Evolutionary conservation across 208 protist genomes (phyloP), one percentile per base, ranked within the genome.

Genomic region (Kentomonas sorsogonicus): DNA sequence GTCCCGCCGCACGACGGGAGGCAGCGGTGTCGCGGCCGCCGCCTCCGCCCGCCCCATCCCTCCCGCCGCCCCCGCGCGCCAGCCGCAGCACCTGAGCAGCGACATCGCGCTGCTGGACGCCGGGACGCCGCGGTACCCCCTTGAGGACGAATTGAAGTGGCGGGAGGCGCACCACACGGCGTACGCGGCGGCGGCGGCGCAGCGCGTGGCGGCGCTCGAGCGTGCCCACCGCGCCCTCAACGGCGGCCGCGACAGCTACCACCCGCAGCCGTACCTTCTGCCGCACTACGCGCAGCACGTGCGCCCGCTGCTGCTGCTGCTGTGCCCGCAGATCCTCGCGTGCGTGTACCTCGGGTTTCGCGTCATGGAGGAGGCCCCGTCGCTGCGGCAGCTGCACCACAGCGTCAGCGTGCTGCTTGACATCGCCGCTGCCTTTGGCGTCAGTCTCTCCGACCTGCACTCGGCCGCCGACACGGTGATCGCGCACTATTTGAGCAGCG

Each of bases 271-370:
- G 7, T 94, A 94, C 64, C 52, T 78, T 31, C 57, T 83, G 58
- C 83, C 87, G 27, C 74, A 86, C 69, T 91, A 94, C 65, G 87
- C 87, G 0, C 75, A 91, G 53, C 87, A 94, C 44, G 77, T 89
- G 34, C 84, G 78, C 18, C 79, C 82, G 47, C 83, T 94, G 55
- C 58, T 94, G 1, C 53, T 91, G 20, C 68, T 71, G 53, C 48
- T 75, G 6, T 91, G 87, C 51, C 82, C 83, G 18, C 62, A 76
- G 33, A 69, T 94, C 30, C 81, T 83, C 51, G 60, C 82, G 3
- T 66, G 63, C 20, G 34, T 88, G 15, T 91, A 89, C 69, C 76
- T 91, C 63, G 78, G 81, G 11, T 78, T 90, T 46, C 79, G 79
- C 48, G 66, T 89, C 33, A 53, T 88, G 1, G 77, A 91, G 44